Base-by-base conservation (phyloP, 306 rosid genomes). In the Pterocarpus macrocarpus region DNA sequence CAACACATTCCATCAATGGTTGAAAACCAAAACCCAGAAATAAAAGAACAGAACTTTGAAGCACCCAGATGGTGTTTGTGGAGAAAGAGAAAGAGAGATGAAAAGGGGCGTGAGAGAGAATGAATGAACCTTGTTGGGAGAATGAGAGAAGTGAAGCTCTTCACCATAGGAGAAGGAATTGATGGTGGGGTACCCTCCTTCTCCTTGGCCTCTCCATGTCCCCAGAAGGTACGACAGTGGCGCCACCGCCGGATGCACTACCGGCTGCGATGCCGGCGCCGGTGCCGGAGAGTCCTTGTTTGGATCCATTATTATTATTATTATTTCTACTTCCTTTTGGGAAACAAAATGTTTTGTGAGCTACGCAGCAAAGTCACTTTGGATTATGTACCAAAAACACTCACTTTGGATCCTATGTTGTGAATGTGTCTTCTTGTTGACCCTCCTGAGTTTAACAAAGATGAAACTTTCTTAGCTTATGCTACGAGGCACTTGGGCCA, bases 141-240 rank as follows among this genome's bases (percentile, higher is more conserved):
- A 69, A 77, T 94, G 94, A 59, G 91, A 84, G 89, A 92, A 94
- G 64, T 83, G 87, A 77, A 94, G 88, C 50, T 90, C 92, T 74
- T 94, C 95, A 11, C 86, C 91, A 64, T 92, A 94, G 30, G 95
- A 89, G 89, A 94, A 92, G 77, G 97, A 84, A 76, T 90, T 78
- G 50, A 94, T 88, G 86, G 98, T 88, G 75, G 98, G 98, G 79
- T 70, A 94, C 52, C 92, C 91, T 62, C 98, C 98, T 77, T 92
- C 87, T 17, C 98, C 98, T 82, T 87, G 84, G 39, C 98, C 97
- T 85, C 86, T 89, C 98, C 97, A 94, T 70, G 88, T 88, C 0
- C 98, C 98, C 4, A 94, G 76, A 72, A 94, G 89, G 66, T 65
- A 91, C 13, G 92, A 94, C 32, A 94, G 70, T 16, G 94, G 89